A percentile compares a stretch with the other conserved stretches of the same genome.
Conservation (phyloP, 495 filamentous ascomycete species). For the Cercophora scortea region DNA sequence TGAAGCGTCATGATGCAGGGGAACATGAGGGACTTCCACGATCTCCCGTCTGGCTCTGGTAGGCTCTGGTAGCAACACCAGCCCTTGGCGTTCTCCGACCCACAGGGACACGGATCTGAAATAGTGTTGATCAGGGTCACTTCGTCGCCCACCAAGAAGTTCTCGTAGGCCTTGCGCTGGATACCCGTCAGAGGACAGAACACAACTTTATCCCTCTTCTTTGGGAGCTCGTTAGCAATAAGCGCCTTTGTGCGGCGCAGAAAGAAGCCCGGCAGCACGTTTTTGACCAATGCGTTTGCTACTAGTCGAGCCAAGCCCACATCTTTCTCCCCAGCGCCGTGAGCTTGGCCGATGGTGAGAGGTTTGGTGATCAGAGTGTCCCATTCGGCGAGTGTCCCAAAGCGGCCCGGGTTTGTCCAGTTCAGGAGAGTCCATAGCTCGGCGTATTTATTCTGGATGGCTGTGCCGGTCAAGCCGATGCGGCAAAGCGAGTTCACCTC, state of each 20-base stretch:
- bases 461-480: constrained; percentile 90
- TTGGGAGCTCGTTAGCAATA: constrained; percentile 90
- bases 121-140: constrained; percentile 61
- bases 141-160: constrained; percentile 63
- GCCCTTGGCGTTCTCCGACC: constrained; percentile 61
- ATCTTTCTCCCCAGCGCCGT: constrained; percentile 82
- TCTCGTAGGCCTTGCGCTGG: constrained; percentile 80
- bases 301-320: constrained; percentile 74
- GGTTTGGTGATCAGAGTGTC: constrained; percentile 67
- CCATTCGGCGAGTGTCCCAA: constrained; percentile 77
- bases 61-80: constrained; percentile 70
- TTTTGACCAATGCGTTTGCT: constrained; percentile 77
- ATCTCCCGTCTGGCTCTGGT: constrained; percentile 37
- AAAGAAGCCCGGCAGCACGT: constrained; percentile 87
- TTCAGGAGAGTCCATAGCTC: constrained; percentile 95
- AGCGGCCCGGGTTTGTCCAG: constrained; percentile 87
- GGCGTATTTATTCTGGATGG: constrained; percentile 97
- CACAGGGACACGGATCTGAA: constrained; percentile 62
- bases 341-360: constrained; percentile 74
- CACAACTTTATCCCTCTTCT: constrained; percentile 89
- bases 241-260: constrained; percentile 87
- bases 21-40: constrained; percentile 78
- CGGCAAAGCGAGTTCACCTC: constrained; percentile 86
- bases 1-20: constrained; percentile 75
- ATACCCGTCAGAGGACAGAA: constrained; percentile 86